Evolutionary conservation across 2,329 filamentous ascomycete genomes (phyloP), one percentile per base, ranked within the genome.

Genomic region (Sporothrix pseudoabietina): DNA sequence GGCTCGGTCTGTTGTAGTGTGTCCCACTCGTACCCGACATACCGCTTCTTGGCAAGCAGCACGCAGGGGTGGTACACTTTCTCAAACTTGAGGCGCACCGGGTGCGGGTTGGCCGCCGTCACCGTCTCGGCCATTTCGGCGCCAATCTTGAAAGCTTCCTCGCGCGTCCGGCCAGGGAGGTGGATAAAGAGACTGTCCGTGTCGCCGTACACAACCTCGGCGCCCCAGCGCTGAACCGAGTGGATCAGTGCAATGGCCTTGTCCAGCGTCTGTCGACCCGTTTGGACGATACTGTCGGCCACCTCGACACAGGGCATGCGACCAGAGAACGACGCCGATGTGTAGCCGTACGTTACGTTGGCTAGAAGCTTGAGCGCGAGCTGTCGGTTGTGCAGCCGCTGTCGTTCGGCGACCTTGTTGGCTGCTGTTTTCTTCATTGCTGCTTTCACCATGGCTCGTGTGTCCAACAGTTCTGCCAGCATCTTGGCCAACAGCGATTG

Each of bases 341-440:
- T 96, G 82, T 99, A 99, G 12, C 96, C 96, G 79, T 99, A 99
- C 0, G 96, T 99, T 77, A 99, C 96, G 78, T 99, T 99, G n/a
- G 96, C 96, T 54, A 99, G 93, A 7, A 99, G 86, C 80, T 99
- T 99, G 35, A 99, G 87, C 0, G 96, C 96, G 3, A 99, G 85
- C 78, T 99, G 96, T 78, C 96, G 87, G 80, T 98, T 97, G 83
- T 99, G 85, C 14, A 98, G 87, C 75, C 92, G 91, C 78, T 98
- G 95, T 19, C 98, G 83, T 0, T 98, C 94, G 73, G 95, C 91
- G 80, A 73, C 26, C 7, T 72, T 96, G 82, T 97, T 39, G n/a
- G 47, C 57, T 7, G 69, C 47, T 16, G 98, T 94, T 74, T 90
- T 86, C 80, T 97, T 97, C 95, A 99, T 98, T 14, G 95, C 94